Base-by-base conservation (phyloP, 164 flowering plant genomes). In the Tetrastigma voinierianum region DNA sequence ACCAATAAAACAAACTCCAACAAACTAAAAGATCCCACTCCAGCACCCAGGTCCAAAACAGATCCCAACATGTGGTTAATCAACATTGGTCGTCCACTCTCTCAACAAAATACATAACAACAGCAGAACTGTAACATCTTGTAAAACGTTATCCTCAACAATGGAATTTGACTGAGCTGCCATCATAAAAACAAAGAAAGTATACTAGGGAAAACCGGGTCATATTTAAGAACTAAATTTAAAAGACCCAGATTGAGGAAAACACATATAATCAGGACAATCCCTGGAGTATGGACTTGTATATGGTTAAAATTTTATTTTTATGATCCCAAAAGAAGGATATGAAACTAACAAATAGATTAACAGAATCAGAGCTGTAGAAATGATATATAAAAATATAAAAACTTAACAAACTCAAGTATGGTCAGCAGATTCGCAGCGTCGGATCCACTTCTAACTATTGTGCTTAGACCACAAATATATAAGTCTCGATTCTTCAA, bases 1-100 rank as follows among this genome's bases (percentile, higher is more conserved):
- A 86, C 96, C 96, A 76, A 71, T 80, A 89, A 44, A 84, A 43
- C 68, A 87, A 89, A 77, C 86, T 72, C n/a, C 73, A 82, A 70
- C 83, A 89, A 69, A 9, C 92, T 87, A 20, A 87, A 67, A 62
- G 15, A 86, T 70, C 96, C 96, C 56, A 71, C n/a, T n/a, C 51
- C 12, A 89, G 14, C 61, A 92, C 87, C 81, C 96, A 66, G 81
- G 65, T 80, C 60, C 70, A 89, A 70, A 65, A n/a, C n/a, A n/a
- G n/a, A n/a, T 83, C 77, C 88, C 76, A 55, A 72, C 80, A 68
- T 82, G 81, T 54, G 81, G 2, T 61, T 80, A 83, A 49, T 87
- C 90, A 74, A 75, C 55, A 86, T 15, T 64, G 90, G 86, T 57
- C 83, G 83, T 55, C 83, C 86, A 72, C 74, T 73, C 68, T 71